Base-by-base conservation (phyloP, 208 protist species). In the Naegleria fowleri region DNA sequence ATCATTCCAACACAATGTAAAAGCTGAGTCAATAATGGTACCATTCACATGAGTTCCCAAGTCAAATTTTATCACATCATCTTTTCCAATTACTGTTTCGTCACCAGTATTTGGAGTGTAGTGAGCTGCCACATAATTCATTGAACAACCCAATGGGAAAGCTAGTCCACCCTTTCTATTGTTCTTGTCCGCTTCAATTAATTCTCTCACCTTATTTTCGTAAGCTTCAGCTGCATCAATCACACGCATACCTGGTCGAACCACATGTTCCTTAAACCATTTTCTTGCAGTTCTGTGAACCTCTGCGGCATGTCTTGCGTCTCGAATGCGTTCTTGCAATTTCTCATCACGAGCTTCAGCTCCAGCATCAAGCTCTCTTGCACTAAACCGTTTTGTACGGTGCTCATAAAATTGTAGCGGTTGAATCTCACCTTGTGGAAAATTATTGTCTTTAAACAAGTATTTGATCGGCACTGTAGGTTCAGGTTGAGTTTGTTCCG, bases 41-140 rank as follows among this genome's bases (percentile, higher is more conserved):
- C 98, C 97, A 91, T 99, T 98, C 89, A 99, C 93, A 88, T 99
- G 99, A 41, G 97, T 98, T n/a, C 99, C 98, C 94, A 99, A 99
- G 93, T 99, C 98, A 40, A 89, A 67, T 22, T 99, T 97, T 93
- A 99, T 99, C 93, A 99, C 96, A 33, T 99, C 98, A 92, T 99
- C 98, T 90, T 98, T 96, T 90, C 98, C 95, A 19, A 94, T 91
- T 41, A 99, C 92, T 19, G 99, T 95, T 29, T 75, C 48, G 90
- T 99, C 98, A 13, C 97, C 97, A 9, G 95, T 94, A 92, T 99
- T 99, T 41, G 98, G 98, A 1, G 98, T 99, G 91, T 96, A 99
- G 94, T 99, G 98, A 0, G 99, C 99, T 39, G 98, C 98, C 41
- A 96, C 94, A 92, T 99, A 92, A 93, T 99, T 99, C 33, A 99